Percentiles rank a stretch among this genome's conserved stretches.
Evolutionary conservation across 257 asterid species (phyloP).

Genomic region (Perilla frutescens): DNA sequence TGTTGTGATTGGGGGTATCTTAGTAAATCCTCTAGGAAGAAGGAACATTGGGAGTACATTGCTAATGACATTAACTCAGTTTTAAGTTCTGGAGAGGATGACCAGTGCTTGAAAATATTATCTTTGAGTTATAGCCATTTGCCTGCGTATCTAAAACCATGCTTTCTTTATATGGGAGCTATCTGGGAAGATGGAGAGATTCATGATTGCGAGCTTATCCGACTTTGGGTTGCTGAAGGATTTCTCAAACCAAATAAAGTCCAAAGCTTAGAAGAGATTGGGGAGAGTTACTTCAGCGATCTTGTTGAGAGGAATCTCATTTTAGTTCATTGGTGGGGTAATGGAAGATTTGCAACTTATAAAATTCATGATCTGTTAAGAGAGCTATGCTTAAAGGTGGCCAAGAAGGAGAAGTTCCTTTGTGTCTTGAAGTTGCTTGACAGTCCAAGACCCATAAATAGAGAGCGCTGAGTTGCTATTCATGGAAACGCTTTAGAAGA

Average conservation of each 20-base stretch:
- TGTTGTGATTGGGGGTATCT: constrained; percentile 14
- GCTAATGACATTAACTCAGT: neutral
- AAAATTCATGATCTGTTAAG: constrained; percentile 15
- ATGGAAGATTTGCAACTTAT: neutral
- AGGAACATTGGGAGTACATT: neutral
- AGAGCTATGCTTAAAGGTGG: neutral
- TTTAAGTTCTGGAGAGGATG: neutral
- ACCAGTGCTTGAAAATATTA: neutral
- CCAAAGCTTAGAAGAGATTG: constrained; percentile 19
- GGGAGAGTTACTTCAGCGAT: neutral
- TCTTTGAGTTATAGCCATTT: constrained; percentile 11
- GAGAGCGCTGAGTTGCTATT: neutral
- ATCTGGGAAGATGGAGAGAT: neutral
- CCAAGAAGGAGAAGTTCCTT: constrained; percentile 2
- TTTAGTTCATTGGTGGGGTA: neutral
- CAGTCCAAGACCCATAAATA: neutral
- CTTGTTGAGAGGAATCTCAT: constrained; percentile 13
- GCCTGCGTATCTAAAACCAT: constrained; percentile 7
- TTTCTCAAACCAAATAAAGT: neutral
- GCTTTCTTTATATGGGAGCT: constrained; percentile 11
- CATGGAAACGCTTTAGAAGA: neutral
- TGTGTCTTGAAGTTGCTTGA: neutral
- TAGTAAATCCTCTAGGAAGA: neutral
- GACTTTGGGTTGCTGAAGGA: constrained; percentile 23
- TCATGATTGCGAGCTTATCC: neutral